Base-by-base conservation (phyloP, 148 eudicot species). In the Chenopodium suecicum region DNA sequence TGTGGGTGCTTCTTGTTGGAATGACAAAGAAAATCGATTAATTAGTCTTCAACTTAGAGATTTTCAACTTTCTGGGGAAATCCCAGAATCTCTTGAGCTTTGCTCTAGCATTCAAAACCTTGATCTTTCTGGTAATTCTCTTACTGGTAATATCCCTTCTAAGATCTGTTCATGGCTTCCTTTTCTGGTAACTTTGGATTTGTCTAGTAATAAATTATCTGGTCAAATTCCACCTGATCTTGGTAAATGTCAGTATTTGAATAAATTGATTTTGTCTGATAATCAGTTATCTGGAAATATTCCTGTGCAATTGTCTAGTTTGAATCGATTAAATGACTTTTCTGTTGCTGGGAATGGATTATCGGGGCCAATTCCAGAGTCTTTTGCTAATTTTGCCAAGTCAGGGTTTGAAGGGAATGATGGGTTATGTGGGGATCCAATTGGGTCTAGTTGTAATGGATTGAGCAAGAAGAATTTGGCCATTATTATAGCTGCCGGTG, bases 401-500 rank as follows among this genome's bases (percentile, higher is more conserved):
- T 54, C 88, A 2, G 58, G 23, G 70, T 91, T 89, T 81, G 85
- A 44, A 11, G 94, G 95, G 27, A 93, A 91, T 85, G 50, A 47
- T 56, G 91, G 91, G 75, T 87, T 94, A 29, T 94, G 98, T 83
- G 95, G 97, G n/a, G 54, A 71, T n/a, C 88, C 91, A 27, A 50
- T 78, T 63, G 91, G 90, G 48, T 78, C 82, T 7, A 88, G 75
- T 52, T 94, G 94, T 77, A 86, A 84, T 23, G 91, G 91, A 32
- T 78, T 92, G 85, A 94, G 88, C 71, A 92, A 88, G 84, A 88
- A 88, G 87, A 94, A 78, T 83, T 83, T 94, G 74, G 91, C 92
- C 0, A 91, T 92, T 84, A 92, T 94, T 54, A 79, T 94, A 16
- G 95, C 95, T 1, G 95, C 95, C 0, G 98, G 98, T n/a, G 93